Percentiles rank a stretch among this genome's conserved stretches.
Conservation (phyloP, 169 alveolate genomes). For the Plasmodium cynomolgi region DNA sequence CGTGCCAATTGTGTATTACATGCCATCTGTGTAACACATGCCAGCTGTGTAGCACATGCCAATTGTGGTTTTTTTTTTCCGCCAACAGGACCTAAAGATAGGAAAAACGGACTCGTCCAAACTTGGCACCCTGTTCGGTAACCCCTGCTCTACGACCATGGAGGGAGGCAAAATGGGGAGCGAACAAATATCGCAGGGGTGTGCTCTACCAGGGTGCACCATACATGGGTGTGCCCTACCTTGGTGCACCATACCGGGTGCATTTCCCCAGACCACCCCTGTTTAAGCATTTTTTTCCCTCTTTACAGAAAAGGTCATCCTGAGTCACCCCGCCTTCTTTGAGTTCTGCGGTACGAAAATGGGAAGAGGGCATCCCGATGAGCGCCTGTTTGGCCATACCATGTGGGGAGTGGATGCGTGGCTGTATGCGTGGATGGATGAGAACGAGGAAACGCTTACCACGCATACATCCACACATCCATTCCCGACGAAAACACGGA, state of each 20-base stretch:
- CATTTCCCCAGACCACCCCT: neutral
- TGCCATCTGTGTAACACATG: too few relatives aligned
- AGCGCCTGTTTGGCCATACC: neutral
- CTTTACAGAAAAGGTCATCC: conserved; percentile 78
- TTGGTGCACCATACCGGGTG: neutral
- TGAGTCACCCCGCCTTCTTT: conserved; percentile 85
- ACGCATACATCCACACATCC: neutral
- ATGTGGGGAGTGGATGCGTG: neutral
- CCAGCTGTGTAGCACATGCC: neutral
- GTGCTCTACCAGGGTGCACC: neutral
- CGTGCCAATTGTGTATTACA: neutral
- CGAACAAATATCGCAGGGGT: conserved; percentile 59
- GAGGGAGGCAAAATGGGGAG: neutral
- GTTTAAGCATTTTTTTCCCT: neutral
- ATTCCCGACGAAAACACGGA: neutral
- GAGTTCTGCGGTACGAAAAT: conserved; percentile 82
- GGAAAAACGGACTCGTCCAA: conserved; percentile 59
- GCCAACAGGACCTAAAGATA: conserved; percentile 27
- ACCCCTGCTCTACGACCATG: neutral
- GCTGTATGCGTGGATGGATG: neutral
- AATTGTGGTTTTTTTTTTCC: neutral
- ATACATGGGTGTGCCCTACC: neutral
- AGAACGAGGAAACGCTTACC: neutral
- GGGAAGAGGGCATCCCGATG: neutral
- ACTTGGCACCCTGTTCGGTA: conserved; percentile 64